Conservation (phyloP, 106 monocot species). For the Vanilla planifolia region DNA sequence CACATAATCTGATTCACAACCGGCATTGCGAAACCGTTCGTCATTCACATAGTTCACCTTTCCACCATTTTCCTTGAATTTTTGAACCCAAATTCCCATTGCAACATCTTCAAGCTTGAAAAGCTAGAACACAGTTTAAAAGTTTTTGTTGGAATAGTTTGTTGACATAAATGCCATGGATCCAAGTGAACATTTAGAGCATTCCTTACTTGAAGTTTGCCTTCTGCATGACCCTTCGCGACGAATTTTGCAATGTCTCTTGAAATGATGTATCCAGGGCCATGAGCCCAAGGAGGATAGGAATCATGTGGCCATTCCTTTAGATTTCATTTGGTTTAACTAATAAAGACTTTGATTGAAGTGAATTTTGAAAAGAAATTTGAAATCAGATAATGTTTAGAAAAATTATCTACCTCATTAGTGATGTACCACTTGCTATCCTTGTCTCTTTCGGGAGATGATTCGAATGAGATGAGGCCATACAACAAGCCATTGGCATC, state of each 20-base stretch:
- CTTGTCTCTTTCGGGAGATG: slow-evolving; percentile 71
- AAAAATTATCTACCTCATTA: slow-evolving; percentile 30
- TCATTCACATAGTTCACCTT: slow-evolving; percentile 59
- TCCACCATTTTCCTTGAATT: slow-evolving; percentile 51
- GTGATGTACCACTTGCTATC: slow-evolving; percentile 92
- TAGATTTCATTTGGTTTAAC: neutral
- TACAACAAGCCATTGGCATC: slow-evolving; percentile 47
- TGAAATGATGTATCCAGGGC: slow-evolving; percentile 90
- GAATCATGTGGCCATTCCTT: slow-evolving; percentile 80
- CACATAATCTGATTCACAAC: slow-evolving; percentile 62
- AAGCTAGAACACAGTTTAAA: too few relatives aligned
- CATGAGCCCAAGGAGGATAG: slow-evolving; percentile 99
- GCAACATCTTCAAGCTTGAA: slow-evolving; percentile 98
- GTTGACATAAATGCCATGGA: too few relatives aligned
- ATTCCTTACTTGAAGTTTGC: slow-evolving; percentile 60
- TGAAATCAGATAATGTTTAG: neutral
- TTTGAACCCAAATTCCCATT: slow-evolving; percentile 88
- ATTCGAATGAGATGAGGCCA: slow-evolving; percentile 80
- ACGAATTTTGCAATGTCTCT: slow-evolving; percentile 86
- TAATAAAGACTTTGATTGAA: neutral
- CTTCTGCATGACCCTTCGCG: slow-evolving; percentile 64
- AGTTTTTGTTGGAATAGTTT: too few relatives aligned
- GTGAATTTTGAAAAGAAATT: neutral
- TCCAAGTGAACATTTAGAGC: neutral
- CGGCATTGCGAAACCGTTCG: slow-evolving; percentile 50